These are phyloP conservation scores for Hygrophoropsis aurantiaca DNA, from an alignment of 768 basidiomycete genomes.

Conservation along the genomic window DNA sequence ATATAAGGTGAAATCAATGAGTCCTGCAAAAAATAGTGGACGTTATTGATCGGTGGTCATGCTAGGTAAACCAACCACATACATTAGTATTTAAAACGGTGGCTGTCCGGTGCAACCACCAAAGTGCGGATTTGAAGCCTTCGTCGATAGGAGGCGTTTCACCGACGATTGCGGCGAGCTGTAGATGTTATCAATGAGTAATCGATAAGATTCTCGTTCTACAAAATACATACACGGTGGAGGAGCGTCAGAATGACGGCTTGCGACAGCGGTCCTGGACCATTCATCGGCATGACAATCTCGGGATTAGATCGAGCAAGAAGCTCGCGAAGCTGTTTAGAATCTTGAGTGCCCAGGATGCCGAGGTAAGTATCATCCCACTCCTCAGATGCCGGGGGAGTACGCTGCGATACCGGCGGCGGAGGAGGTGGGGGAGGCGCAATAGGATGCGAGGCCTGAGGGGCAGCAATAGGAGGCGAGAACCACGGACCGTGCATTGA, in stretches of 20 bases:
- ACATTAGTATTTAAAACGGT: conserved; percentile 73
- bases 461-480: conserved; percentile 65
- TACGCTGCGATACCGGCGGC: conserved; percentile 43
- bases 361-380: conserved; percentile 85
- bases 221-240: conserved; percentile 60
- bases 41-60: conserved; percentile 2
- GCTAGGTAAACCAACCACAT: too few species aligned
- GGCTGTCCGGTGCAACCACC: conserved; percentile 84
- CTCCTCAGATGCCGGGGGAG: conserved; percentile 64
- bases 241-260: conserved; percentile 83
- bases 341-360: conserved; percentile 74
- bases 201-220: conserved; percentile 2
- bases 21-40: conserved; percentile 44
- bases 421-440: conserved; percentile 56
- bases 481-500: conserved; percentile 54
- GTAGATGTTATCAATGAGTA: conserved; percentile 8
- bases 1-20: conserved; percentile 82
- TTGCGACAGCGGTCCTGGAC: conserved; percentile 71
- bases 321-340: conserved; percentile 71
- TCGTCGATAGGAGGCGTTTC: conserved; percentile 80
- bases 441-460: conserved; percentile 79
- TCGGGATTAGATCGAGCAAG: conserved; percentile 76
- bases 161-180: conserved; percentile 75
- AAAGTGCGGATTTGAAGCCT: conserved; percentile 75
- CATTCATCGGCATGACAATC: conserved; percentile 74